Evolutionary conservation across 2,329 filamentous ascomycete genomes (phyloP).

Genomic region (Knoxdaviesia proteae): DNA sequence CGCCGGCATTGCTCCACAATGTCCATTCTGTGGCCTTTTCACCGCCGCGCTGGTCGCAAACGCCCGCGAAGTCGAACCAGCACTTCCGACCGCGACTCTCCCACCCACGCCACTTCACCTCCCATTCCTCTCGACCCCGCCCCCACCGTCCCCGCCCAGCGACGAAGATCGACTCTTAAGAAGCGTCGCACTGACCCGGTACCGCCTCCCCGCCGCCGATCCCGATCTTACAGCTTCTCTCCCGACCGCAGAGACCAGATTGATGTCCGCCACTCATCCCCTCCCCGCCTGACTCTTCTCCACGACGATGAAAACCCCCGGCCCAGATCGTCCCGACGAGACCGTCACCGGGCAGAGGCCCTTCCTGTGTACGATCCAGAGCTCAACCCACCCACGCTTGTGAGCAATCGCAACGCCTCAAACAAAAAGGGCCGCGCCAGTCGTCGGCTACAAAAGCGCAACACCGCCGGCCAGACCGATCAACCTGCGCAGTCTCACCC

Average conservation of each 20-base stretch:
- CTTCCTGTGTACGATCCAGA: conserved; percentile 2
- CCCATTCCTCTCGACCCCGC: conserved; percentile 6
- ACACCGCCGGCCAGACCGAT: no score
- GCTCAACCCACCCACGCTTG: conserved; percentile 1
- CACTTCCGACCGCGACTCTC: conserved; percentile 28
- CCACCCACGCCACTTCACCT: conserved; percentile 15
- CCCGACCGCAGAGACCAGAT: conserved; percentile 35
- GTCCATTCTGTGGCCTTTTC: no score
- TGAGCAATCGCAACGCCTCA: conserved; percentile 5
- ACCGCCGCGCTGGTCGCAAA: conserved; percentile 27
- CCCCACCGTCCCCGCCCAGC: conserved; percentile 8
- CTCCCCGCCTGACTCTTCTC: conserved; percentile 7
- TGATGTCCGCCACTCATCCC: conserved; percentile 13
- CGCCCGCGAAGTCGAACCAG: conserved; percentile 30
- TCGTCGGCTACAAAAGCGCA: conserved; percentile 16
- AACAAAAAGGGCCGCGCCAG: conserved; percentile 6
- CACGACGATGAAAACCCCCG: background rate
- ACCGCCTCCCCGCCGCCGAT: conserved; percentile 23
- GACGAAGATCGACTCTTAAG: conserved; percentile 10
- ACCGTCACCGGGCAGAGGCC: background rate
- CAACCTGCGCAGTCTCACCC: conserved; percentile 38
- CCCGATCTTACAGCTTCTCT: conserved; percentile 40
- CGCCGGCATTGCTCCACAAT: no score
- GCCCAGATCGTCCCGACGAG: background rate
- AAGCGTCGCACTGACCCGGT: conserved; percentile 24